These are phyloP conservation scores for Fusarium xylarioides DNA, from an alignment of 2,329 filamentous ascomycete species.

Conservation along the genomic window DNA sequence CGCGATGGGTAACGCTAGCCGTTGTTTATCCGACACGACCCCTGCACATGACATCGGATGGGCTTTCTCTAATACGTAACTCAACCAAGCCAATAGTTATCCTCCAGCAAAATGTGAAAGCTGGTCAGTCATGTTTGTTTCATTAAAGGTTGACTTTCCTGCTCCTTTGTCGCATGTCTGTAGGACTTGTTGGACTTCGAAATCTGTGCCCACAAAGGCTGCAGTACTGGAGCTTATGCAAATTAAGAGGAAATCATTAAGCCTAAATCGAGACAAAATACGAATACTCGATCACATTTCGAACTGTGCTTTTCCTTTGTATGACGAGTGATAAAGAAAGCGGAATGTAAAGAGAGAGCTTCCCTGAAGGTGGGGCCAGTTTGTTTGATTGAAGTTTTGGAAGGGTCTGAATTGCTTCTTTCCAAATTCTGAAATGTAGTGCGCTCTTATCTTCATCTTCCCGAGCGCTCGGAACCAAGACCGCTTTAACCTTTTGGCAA, in stretches of 20 bases:
- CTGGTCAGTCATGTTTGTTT: neutral
- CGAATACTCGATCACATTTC: neutral
- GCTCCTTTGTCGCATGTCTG: neutral
- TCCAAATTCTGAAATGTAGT: neutral
- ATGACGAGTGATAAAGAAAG: neutral
- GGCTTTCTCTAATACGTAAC: neutral
- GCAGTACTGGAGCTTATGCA: neutral
- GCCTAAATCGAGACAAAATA: neutral
- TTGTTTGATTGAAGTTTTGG: constrained; percentile 1
- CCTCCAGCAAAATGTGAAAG: neutral
- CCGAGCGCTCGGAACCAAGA: constrained; percentile 1
- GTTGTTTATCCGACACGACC: constrained; percentile 35
- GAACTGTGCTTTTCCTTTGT: neutral
- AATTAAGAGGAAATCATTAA: neutral
- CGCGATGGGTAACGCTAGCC: constrained; percentile 37
- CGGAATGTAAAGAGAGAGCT: constrained; percentile 1
- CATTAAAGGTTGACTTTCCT: neutral
- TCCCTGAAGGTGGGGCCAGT: constrained; percentile 2
- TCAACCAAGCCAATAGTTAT: neutral
- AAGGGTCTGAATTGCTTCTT: constrained; percentile 18
- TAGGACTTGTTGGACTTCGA: neutral
- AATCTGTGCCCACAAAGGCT: neutral
- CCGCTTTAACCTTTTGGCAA: constrained; percentile 8
- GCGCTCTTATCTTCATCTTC: constrained; percentile 18
- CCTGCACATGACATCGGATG: neutral